phyloP scores from a whole-genome alignment of 331 rosid genomes.

The Stylosanthes scabra region DNA sequence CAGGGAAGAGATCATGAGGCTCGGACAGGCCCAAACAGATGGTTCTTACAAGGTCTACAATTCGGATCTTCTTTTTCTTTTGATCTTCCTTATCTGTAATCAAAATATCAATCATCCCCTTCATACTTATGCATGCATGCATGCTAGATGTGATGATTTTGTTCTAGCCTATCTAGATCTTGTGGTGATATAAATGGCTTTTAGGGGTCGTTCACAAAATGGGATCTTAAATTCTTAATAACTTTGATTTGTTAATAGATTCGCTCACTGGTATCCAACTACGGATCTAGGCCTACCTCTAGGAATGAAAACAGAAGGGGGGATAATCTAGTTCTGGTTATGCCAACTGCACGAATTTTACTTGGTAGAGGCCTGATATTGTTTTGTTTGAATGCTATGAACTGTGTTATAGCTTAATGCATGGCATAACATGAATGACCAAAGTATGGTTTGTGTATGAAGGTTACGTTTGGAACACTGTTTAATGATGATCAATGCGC shows the following conservation, averaged over 20 bases:
- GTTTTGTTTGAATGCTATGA: constrained; percentile 1
- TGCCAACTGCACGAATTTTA: not conserved
- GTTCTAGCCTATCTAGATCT: constrained; percentile 46
- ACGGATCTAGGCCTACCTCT: constrained; percentile 28
- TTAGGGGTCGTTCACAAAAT: constrained; percentile 14
- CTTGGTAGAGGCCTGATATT: not conserved
- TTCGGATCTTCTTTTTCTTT: not conserved
- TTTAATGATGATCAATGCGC: constrained; percentile 88
- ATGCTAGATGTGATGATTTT: constrained; percentile 26
- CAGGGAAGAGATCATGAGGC: constrained; percentile 79
- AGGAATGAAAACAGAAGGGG: constrained; percentile 18
- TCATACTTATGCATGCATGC: not conserved
- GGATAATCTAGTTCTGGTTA: constrained; percentile 16
- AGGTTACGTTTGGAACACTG: constrained; percentile 91
- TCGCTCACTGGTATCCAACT: not conserved
- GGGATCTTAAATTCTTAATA: constrained; percentile 16
- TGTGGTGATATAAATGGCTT: not conserved
- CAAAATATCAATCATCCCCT: not conserved
- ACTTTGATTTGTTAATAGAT: constrained; percentile 20
- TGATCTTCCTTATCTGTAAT: constrained; percentile 10
- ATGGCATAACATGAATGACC: not conserved
- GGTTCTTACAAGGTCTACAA: constrained; percentile 84
- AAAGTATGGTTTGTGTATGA: constrained; percentile 37
- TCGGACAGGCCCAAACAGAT: constrained; percentile 75
- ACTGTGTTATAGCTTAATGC: constrained; percentile 15